Conservation (phyloP, 805 yeast genomes). For the Teunomyces pallodes region DNA sequence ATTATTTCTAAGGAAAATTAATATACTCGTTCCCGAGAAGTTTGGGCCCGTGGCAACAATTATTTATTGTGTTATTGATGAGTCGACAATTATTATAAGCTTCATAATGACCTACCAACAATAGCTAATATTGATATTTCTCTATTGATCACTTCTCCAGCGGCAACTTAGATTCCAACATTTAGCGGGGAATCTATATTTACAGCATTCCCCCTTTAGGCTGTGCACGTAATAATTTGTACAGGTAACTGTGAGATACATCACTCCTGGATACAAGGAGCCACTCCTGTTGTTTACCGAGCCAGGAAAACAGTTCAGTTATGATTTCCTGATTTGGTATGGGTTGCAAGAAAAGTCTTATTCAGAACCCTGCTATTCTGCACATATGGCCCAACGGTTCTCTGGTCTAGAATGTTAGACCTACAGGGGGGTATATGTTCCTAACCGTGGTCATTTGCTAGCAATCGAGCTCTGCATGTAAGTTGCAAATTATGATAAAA, state of each 20-base stretch:
- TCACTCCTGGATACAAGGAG: background rate
- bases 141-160: background rate
- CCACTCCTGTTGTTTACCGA: constrained; percentile 1
- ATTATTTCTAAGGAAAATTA: background rate
- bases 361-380: background rate
- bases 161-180: background rate
- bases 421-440: background rate
- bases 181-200: background rate
- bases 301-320: background rate
- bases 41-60: constrained; percentile 4
- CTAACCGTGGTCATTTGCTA: background rate
- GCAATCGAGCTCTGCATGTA: background rate
- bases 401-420: background rate
- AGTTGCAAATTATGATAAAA: background rate
- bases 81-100: background rate
- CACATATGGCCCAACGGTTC: background rate
- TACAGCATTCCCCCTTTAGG: background rate
- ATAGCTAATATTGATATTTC: background rate
- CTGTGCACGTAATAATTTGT: background rate
- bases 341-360: background rate
- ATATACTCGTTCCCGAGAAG: background rate
- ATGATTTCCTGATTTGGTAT: background rate
- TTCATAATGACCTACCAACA: background rate
- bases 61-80: background rate
- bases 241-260: background rate